phyloP scores from a whole-genome alignment of 305 asterid genomes.

The Fraxinus baroniana region DNA sequence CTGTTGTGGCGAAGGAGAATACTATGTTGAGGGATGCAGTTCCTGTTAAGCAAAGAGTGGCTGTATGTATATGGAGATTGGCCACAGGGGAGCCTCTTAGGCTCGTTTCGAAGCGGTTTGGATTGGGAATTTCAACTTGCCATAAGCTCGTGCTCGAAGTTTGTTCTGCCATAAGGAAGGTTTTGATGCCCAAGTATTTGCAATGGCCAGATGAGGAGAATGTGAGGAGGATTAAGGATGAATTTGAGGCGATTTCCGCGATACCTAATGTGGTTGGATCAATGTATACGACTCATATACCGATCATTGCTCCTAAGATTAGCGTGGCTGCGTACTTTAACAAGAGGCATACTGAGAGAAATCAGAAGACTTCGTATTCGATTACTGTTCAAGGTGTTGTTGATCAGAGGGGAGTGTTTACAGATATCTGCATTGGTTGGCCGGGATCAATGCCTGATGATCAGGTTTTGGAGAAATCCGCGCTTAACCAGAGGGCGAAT shows the following conservation, averaged over 20 bases:
- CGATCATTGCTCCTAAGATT: conserved; percentile 16
- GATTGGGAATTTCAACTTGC: conserved; percentile 23
- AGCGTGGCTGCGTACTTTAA: conserved; percentile 18
- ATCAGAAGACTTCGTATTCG: conserved; percentile 22
- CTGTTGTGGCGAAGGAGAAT: conserved; percentile 11
- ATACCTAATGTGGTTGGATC: conserved; percentile 21
- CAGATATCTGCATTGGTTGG: conserved; percentile 15
- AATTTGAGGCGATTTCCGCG: conserved; percentile 16
- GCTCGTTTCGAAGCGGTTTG: conserved; percentile 16
- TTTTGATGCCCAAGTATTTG: conserved; percentile 16
- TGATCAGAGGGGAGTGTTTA: conserved; percentile 17
- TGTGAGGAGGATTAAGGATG: not conserved
- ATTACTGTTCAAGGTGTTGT: conserved; percentile 24
- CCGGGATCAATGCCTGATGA: conserved; percentile 25
- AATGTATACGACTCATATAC: conserved; percentile 23
- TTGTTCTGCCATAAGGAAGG: conserved; percentile 15
- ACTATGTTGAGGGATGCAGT: conserved; percentile 17
- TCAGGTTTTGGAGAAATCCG: conserved; percentile 21
- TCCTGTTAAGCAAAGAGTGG: conserved; percentile 21
- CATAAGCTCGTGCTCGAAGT: conserved; percentile 27
- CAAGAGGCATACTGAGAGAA: conserved; percentile 22
- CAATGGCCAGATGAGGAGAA: conserved; percentile 17
- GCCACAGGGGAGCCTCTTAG: conserved; percentile 24
- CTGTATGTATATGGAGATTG: conserved; percentile 26
- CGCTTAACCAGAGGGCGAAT: conserved; percentile 11